Percentiles rank a stretch among this genome's conserved stretches.
Evolutionary conservation across 352 stramenopile genomes (phyloP).

Genomic region (Phytophthora cryptogea): DNA sequence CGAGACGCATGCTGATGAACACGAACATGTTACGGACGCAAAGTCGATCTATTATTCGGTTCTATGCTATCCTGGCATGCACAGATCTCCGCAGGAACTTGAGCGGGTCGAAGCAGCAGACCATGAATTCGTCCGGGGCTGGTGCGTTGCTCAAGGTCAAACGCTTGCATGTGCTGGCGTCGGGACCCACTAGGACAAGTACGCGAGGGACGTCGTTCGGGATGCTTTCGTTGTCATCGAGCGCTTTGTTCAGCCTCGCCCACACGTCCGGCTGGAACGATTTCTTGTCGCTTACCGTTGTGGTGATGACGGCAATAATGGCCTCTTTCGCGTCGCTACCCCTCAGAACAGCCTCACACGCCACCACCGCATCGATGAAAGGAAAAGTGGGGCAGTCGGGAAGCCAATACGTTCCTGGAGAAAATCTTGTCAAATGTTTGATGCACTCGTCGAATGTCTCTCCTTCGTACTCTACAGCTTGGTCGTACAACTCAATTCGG

Average conservation of each 20-base stretch:
- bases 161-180: slow-evolving; percentile 24
- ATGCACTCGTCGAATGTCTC: slow-evolving; percentile 21
- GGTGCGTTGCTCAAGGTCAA: slow-evolving; percentile 23
- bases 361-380: slow-evolving; percentile 28
- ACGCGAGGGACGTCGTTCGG: slow-evolving; percentile 13
- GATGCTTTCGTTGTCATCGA: slow-evolving; percentile 22
- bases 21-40: too few species aligned
- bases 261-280: slow-evolving; percentile 18
- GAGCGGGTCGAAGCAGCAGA: slow-evolving; percentile 30
- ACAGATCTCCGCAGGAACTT: slow-evolving; percentile 10
- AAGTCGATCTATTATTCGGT: background rate
- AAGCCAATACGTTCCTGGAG: slow-evolving; percentile 19
- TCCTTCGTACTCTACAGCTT: slow-evolving; percentile 13
- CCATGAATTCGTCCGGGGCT: slow-evolving; percentile 21
- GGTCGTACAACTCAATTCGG: slow-evolving; percentile 18
- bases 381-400: slow-evolving; percentile 15
- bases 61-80: slow-evolving; percentile 6
- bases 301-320: slow-evolving; percentile 31
- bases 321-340: slow-evolving; percentile 23
- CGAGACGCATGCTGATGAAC: too few species aligned
- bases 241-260: slow-evolving; percentile 20
- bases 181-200: slow-evolving; percentile 31
- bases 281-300: slow-evolving; percentile 17
- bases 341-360: slow-evolving; percentile 26
- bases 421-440: slow-evolving; percentile 11